Base-by-base conservation (phyloP, 202 grass and related monocot species). In the Panicum hallii region DNA sequence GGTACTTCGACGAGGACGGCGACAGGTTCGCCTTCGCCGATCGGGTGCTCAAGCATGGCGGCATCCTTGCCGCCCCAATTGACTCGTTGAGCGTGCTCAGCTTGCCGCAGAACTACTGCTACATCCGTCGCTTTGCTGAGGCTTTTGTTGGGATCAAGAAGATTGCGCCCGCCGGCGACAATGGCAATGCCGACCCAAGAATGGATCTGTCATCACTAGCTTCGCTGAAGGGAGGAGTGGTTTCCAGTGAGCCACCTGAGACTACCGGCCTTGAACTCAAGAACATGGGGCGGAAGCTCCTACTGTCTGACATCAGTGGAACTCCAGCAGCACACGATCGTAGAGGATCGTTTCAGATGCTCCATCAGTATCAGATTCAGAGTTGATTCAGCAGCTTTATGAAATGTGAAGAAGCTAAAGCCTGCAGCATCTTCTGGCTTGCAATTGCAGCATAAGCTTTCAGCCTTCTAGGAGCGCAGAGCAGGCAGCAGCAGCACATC, bases 81-180 rank as follows among this genome's bases (percentile, higher is more conserved):
- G 88, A 71, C 81, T 63, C 78, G 40, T 55, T 60, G 44, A 78
- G 84, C n/a, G 34, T 70, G 17, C 44, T 95, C 36, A 77, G 73
- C 70, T 42, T 93, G 65, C 93, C 88, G 63, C 70, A 61, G 60
- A 93, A 95, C 86, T 95, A 93, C 74, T 78, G 47, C n/a, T 95
- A 90, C 86, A 65, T 86, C 61, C 84, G 80, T 71, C 81, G 34
- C 26, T 26, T 26, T 26, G 26, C 26, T 16, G 77, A 79, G n/a
- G 89, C 68, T 46, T 79, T 87, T 41, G 79, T 93, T 62, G 93
- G 88, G 23, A 82, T 95, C 73, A 95, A 91, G 90, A 93, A 95
- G 86, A 73, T 72, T 45, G 79, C 46, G 9, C 67, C 55, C 22
- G 77, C 69, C 32, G 28, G 47, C 13, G 60, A 53, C 58, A 48